phyloP scores from a whole-genome alignment of 2,329 filamentous ascomycete species.

The Claviceps paspali region DNA sequence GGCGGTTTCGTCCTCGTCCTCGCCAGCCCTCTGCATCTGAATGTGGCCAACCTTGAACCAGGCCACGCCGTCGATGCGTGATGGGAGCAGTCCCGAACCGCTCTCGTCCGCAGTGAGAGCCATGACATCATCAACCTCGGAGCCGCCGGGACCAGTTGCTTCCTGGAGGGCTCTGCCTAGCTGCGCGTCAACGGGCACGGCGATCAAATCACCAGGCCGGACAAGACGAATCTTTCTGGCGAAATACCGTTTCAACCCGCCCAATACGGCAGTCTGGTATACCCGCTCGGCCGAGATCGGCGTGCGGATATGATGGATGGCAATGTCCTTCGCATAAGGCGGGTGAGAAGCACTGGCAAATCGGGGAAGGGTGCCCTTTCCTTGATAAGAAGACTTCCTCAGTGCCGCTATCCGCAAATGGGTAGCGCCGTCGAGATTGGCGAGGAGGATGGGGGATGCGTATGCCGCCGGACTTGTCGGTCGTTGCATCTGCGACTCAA shows the following conservation, averaged over 20 bases:
- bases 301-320: slow-evolving; percentile 74
- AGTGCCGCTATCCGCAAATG: slow-evolving; percentile 68
- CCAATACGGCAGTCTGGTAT: slow-evolving; percentile 73
- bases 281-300: slow-evolving; percentile 75
- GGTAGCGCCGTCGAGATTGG: slow-evolving; percentile 66
- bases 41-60: slow-evolving; percentile 89
- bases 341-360: slow-evolving; percentile 40
- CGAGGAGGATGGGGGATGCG: slow-evolving; percentile 71
- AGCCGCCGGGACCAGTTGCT: slow-evolving; percentile 39
- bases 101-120: slow-evolving; percentile 30
- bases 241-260: slow-evolving; percentile 78
- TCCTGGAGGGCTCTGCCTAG: slow-evolving; percentile 73
- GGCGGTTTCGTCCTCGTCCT: slow-evolving; percentile 41
- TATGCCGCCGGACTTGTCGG: slow-evolving; percentile 48
- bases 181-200: slow-evolving; percentile 74
- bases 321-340: slow-evolving; percentile 59
- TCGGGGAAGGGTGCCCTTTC: slow-evolving; percentile 38
- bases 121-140: slow-evolving; percentile 57
- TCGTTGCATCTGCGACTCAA: slow-evolving; percentile 51
- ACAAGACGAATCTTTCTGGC: slow-evolving; percentile 69
- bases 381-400: slow-evolving; percentile 33
- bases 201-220: slow-evolving; percentile 75
- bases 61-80: slow-evolving; percentile 47
- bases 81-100: slow-evolving; percentile 12
- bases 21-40: slow-evolving; percentile 35